Evolutionary conservation across 352 stramenopile species (phyloP), one percentile per base, ranked within the genome.

Genomic region (Pseudoperonospora humuli): DNA sequence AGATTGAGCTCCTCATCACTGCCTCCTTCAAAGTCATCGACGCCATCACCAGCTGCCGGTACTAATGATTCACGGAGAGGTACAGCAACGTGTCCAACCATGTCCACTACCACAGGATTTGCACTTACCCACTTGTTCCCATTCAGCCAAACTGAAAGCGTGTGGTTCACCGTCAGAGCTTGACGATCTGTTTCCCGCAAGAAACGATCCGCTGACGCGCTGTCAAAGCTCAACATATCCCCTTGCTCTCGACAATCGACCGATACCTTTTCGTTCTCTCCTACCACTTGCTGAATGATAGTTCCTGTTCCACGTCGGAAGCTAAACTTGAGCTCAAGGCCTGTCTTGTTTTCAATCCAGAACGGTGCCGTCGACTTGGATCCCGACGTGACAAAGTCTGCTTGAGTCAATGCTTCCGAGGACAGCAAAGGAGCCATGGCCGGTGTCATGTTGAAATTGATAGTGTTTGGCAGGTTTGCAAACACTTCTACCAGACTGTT

Each of bases 341-440:
- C 82, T 17, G 81, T 90, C 20, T 82, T 86, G 59, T 94, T 94
- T 40, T 92, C 71, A 45, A 94, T 75, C 82, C 82, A 94, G 38
- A 94, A 94, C n/a, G 82, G 82, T 14, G 82, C 69, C 3, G 77
- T 92, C 3, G 79, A 88, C 48, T 92, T 94, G 5, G 77, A 90
- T 5, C 82, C 77, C 2, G 77, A 86, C 0, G 82, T 90, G 39
- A 94, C 79, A 41, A 92, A 90, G 45, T 94, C 82, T 38, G 78
- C 79, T 67, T 87, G 76, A 31, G 71, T 78, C 29, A 94, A 48
- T 17, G 79, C 66, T 10, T 94, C 76, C 0, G 77, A 84, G 4
- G 80, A 92, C 37, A 94, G 39, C 9, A 94, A 56, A 20, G 77
- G 82, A 5, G 82, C 79, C 82, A 94, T 94, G 1, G 82, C 79